phyloP scores from a whole-genome alignment of 1,139 yeast genomes.

The Citeromyces hawaiiensis region DNA sequence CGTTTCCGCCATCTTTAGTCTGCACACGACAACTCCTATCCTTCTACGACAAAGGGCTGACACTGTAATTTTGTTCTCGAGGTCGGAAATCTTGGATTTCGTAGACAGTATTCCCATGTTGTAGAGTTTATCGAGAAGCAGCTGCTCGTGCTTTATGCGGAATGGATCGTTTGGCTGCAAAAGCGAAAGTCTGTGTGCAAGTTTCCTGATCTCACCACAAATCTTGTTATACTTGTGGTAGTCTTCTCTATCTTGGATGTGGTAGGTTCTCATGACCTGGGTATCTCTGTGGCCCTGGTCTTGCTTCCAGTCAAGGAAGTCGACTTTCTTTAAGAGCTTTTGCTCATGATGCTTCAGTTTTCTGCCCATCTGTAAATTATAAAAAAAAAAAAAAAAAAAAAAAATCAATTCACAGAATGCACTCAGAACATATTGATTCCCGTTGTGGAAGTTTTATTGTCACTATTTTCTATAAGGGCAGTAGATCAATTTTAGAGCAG shows the following conservation, averaged over 20 bases:
- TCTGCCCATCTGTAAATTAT: conserved; percentile 52
- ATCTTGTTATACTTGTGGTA: conserved; percentile 86
- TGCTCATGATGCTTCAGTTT: conserved; percentile 89
- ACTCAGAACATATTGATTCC: too few relatives aligned
- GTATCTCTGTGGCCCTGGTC: conserved; percentile 93
- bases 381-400: not conserved
- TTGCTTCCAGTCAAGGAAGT: conserved; percentile 95
- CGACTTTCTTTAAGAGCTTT: conserved; percentile 89
- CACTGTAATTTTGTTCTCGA: conserved; percentile 85
- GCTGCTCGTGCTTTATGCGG: conserved; percentile 77
- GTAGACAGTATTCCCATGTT: conserved; percentile 79
- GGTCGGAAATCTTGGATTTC: conserved; percentile 81
- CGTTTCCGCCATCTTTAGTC: conserved; percentile 88
- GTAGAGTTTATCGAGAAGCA: conserved; percentile 73
- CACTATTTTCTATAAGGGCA: too few relatives aligned
- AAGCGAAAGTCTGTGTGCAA: conserved; percentile 76
- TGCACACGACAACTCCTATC: conserved; percentile 89
- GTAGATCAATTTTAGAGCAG: too few relatives aligned
- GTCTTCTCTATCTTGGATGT: conserved; percentile 88
- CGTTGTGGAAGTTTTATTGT: too few relatives aligned
- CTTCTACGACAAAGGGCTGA: conserved; percentile 87
- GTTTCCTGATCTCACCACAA: conserved; percentile 80
- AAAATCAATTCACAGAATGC: too few relatives aligned
- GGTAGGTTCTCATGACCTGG: conserved; percentile 90
- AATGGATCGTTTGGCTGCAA: conserved; percentile 79